These are phyloP conservation scores for Vicia villosa DNA, from an alignment of 306 rosid species.

Conservation along the genomic window DNA sequence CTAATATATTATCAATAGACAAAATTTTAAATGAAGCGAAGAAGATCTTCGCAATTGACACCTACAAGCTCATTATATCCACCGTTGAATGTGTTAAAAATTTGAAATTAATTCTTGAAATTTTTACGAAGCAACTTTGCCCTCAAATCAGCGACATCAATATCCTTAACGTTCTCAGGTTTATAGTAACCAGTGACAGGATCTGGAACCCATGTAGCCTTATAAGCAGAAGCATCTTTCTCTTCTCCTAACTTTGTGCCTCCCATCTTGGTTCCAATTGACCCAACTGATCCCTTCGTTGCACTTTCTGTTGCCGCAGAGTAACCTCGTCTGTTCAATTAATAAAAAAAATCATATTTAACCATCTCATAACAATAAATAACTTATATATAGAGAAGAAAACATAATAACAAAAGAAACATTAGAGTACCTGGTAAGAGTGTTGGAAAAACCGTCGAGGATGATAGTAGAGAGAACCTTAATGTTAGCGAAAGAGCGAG, in stretches of 20 bases:
- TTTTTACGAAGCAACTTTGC: conserved; percentile 59
- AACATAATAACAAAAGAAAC: background rate
- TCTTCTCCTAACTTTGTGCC: conserved; percentile 53
- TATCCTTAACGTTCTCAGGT: conserved; percentile 67
- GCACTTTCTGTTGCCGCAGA: conserved; percentile 58
- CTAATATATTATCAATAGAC: too few relatives aligned
- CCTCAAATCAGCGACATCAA: conserved; percentile 80
- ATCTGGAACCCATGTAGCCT: conserved; percentile 87
- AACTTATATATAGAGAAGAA: too few relatives aligned
- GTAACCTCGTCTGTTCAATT: conserved; percentile 68
- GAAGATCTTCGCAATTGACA: too few relatives aligned
- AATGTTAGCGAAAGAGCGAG: conserved; percentile 75
- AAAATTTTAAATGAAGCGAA: too few relatives aligned
- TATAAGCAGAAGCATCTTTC: conserved; percentile 30
- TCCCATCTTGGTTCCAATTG: conserved; percentile 34
- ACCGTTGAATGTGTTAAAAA: background rate
- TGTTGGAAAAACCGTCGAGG: conserved; percentile 48
- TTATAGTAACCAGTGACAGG: conserved; percentile 85
- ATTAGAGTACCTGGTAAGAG: conserved; percentile 54
- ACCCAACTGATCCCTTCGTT: conserved; percentile 41
- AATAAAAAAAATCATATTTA: background rate
- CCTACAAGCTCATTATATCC: background rate
- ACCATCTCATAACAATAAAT: too few relatives aligned
- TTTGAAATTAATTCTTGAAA: conserved; percentile 1
- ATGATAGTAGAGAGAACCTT: conserved; percentile 59